A percentile compares a stretch with the other conserved stretches of the same genome.
Evolutionary conservation across 2,329 filamentous ascomycete genomes (phyloP).

Genomic region (Aspergillus sp.): DNA sequence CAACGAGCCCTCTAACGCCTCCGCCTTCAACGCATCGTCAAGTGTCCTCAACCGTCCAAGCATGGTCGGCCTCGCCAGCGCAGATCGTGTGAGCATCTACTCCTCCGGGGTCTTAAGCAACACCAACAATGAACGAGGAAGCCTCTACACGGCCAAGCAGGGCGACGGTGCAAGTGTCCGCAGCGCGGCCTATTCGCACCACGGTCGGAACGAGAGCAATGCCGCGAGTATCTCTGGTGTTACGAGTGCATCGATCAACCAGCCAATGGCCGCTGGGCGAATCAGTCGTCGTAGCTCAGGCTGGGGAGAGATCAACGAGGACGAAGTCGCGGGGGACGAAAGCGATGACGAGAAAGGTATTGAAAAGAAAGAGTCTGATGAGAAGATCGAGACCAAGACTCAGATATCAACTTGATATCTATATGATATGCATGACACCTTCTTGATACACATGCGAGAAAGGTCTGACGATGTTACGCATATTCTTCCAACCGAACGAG

Average conservation of each 20-base stretch:
- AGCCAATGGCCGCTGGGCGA: conserved; percentile 28
- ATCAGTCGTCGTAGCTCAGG: conserved; percentile 39
- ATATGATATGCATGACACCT: no score
- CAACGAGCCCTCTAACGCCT: conserved; percentile 37
- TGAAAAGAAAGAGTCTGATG: conserved; percentile 27
- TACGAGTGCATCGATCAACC: conserved; percentile 35
- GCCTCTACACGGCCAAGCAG: conserved; percentile 63
- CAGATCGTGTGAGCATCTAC: conserved; percentile 64
- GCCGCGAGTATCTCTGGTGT: conserved; percentile 61
- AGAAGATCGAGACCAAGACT: conserved; percentile 5
- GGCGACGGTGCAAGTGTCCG: conserved; percentile 67
- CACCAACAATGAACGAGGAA: conserved; percentile 70
- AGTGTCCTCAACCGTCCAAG: conserved; percentile 43
- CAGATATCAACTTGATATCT: conserved; percentile 3
- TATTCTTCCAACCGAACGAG: no score
- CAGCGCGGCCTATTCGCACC: conserved; percentile 64
- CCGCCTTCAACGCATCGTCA: conserved; percentile 32
- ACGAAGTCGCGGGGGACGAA: conserved; percentile 23
- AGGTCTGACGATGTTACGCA: no score
- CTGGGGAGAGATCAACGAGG: conserved; percentile 36
- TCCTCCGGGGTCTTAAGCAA: conserved; percentile 58
- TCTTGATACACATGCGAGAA: no score
- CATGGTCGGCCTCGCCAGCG: conserved; percentile 48
- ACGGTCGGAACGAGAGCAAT: conserved; percentile 74
- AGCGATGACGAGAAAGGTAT: conserved; percentile 15